Evolutionary conservation across 495 filamentous ascomycete species (phyloP).

Genomic region (Trypethelium eluteriae): DNA sequence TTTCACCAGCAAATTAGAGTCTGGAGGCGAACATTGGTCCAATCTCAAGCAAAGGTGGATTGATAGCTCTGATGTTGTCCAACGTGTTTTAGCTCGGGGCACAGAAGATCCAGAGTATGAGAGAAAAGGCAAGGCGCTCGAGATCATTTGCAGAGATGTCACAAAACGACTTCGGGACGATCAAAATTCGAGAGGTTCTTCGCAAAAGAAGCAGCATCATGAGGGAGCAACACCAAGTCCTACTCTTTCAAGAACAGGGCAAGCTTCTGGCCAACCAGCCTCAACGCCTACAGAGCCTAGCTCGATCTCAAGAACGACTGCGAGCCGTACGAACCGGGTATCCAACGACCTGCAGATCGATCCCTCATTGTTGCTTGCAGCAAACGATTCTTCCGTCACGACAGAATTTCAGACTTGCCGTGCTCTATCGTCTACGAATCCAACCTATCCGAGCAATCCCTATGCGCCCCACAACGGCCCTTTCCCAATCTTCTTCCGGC

Average conservation of each 20-base stretch:
- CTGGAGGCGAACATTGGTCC: conserved; percentile 63
- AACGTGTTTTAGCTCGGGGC: conserved; percentile 49
- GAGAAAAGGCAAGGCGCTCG: conserved; percentile 57
- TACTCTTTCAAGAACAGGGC: not conserved
- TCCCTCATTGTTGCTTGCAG: conserved; percentile 46
- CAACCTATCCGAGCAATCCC: conserved; percentile 34
- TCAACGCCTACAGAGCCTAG: conserved; percentile 1
- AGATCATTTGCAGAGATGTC: conserved; percentile 63
- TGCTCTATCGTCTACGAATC: conserved; percentile 29
- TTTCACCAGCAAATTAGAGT: conserved; percentile 66
- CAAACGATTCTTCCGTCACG: conserved; percentile 44
- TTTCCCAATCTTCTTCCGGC: conserved; percentile 58
- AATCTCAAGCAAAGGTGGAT: conserved; percentile 65
- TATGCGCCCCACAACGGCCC: conserved; percentile 27
- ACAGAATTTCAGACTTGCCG: conserved; percentile 37
- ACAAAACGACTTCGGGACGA: conserved; percentile 68
- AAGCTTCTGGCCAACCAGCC: not conserved
- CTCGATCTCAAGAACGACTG: conserved; percentile 33
- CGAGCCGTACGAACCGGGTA: conserved; percentile 14
- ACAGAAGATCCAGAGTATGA: conserved; percentile 45
- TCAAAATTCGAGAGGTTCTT: conserved; percentile 51
- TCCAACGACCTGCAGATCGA: conserved; percentile 55
- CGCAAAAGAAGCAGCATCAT: conserved; percentile 41
- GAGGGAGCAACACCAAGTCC: conserved; percentile 31
- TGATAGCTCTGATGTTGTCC: conserved; percentile 47